A percentile compares a stretch with the other conserved stretches of the same genome.
These are phyloP conservation scores for Acephala macrosclerotiorum DNA, from an alignment of 2,329 filamentous ascomycete genomes.

Conservation along the genomic window DNA sequence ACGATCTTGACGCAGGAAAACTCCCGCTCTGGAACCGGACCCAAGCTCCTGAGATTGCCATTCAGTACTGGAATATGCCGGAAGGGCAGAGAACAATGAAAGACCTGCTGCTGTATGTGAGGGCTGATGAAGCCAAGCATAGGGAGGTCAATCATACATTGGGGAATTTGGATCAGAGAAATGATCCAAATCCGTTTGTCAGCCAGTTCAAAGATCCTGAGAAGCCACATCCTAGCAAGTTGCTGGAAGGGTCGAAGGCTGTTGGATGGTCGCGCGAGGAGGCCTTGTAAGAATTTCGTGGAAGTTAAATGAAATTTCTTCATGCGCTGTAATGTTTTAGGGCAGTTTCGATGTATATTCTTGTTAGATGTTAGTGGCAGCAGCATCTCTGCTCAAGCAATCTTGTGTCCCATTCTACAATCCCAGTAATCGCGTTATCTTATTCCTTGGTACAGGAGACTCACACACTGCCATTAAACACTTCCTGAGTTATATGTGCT, in stretches of 20 bases:
- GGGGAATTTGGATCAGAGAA: neutral
- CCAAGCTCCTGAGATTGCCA: neutral
- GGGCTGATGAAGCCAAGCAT: neutral
- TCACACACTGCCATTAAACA: too few relatives aligned
- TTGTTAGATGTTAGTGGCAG: too few relatives aligned
- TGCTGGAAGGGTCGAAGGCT: neutral
- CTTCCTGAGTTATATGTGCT: too few relatives aligned
- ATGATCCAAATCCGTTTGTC: neutral
- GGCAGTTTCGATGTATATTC: too few relatives aligned
- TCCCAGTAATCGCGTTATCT: too few relatives aligned
- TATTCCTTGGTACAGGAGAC: too few relatives aligned
- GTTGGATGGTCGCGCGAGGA: neutral
- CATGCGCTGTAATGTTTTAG: too few relatives aligned
- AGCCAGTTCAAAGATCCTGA: neutral
- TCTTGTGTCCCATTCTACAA: too few relatives aligned
- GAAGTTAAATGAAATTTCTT: too few relatives aligned
- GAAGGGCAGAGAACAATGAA: neutral
- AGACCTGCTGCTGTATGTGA: neutral
- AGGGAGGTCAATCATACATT: neutral
- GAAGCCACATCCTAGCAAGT: neutral
- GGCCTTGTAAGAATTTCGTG: neutral
- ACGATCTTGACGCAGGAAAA: neutral
- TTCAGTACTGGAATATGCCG: neutral
- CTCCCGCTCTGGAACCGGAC: neutral
- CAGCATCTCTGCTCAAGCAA: too few relatives aligned